Base-by-base conservation (phyloP, 768 basidiomycete genomes). In the Tylopilus subfusipes region DNA sequence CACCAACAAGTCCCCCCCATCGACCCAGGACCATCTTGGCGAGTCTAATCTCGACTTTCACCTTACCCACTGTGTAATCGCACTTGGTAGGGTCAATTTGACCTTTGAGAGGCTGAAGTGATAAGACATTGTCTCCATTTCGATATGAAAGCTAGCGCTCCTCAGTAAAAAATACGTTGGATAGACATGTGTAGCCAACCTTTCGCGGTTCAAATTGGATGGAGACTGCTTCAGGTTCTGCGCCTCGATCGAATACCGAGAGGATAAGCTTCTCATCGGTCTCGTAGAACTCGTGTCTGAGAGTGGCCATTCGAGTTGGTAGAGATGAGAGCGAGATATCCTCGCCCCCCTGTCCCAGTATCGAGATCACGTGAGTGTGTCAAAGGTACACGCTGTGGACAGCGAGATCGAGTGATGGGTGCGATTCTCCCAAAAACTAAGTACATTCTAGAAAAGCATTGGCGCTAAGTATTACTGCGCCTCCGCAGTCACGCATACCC, bases 11-110 rank as follows among this genome's bases (percentile, higher is more conserved):
- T 19, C 70, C 72, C 18, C 82, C 83, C 96, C 95, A 98, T 50
- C 89, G 72, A 16, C 85, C 87, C 4, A 70, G 71, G 1, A 71
- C 78, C 57, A 75, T 75, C 74, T 98, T 98, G 42, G 65, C 75
- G 25, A 99, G 76, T 21, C 82, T 81, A 50, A 98, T 70, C 71
- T 99, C 96, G 51, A 98, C 79, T 71, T 98, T 98, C 62, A 93
- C 85, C 66, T 86, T 88, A 21, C 91, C 83, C 18, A 95, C 83
- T 12, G 82, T 82, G 67, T 75, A 88, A 24, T 78, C 76, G 60
- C 84, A 82, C 53, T 76, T 73, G 29, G 76, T 75, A 5, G 86
- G 73, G 66, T 87, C 81, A 63, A 98, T 91, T 67, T 85, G 83
- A 39, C 88, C 90, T 63, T 86, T 88, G 14, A 98, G 76, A 10